Base-by-base conservation (phyloP, 495 filamentous ascomycete genomes). In the Amorphotheca resinae region DNA sequence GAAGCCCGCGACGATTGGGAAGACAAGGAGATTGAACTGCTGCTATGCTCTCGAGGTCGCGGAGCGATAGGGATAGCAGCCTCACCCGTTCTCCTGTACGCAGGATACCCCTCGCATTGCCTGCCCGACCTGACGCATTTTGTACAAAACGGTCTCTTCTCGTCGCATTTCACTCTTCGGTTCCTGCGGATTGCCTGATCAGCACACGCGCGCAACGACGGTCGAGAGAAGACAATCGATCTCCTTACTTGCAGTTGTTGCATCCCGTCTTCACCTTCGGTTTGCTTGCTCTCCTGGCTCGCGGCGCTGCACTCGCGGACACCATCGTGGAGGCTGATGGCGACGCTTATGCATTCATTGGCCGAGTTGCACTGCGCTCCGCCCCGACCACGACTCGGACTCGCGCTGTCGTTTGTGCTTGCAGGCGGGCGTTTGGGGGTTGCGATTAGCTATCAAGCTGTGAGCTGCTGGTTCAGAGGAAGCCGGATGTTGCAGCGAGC, bases 111-210 rank as follows among this genome's bases (percentile, higher is more conserved):
- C 21, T 57, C 55, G 51, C 71, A 75, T 15, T 46, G 38, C 46
- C 65, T 68, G 42, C 61, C 67, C 7, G 68, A 69, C 17, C 64
- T 61, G 14, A 72, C 56, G 48, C 78, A 82, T 30, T 73, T 70
- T 23, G 59, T 58, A 51, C 77, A 82, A 2, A 53, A 48, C 3
- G 78, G 77, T 39, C 72, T 74, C 44, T 63, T 64, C 55, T 82
- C 78, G 57, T 76, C 78, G 59, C 78, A 82, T 60, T 81, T 80
- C 21, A 82, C 76, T 49, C 69, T 67, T 32, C 78, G 66, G 37
- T 68, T 69, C 51, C 77, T 80, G 49, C 40, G 26, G n/a, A 3
- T 8, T 4, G 23, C 46, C 33, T 26, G 41, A 38, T 41, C 46
- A 54, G 55, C 41, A 23, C 7, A 17, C 20, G 38, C 37, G 38